A percentile compares a stretch with the other conserved stretches of the same genome.
phyloP scores from a whole-genome alignment of 129 eudicot genomes.

The Erigeron canadensis region DNA sequence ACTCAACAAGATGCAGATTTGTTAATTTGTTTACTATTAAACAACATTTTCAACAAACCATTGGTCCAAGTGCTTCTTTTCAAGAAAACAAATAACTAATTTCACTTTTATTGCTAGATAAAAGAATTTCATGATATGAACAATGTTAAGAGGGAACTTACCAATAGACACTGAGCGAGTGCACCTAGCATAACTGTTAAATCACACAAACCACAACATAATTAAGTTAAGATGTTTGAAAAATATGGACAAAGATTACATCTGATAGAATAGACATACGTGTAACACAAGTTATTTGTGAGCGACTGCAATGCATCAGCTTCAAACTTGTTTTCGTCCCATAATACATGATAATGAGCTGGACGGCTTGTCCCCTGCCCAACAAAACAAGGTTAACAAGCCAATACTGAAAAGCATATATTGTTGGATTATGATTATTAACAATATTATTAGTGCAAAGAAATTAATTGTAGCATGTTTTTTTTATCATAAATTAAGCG shows the following conservation, averaged over 20 bases:
- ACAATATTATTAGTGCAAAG: background rate
- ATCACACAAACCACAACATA: background rate
- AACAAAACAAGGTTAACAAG: background rate
- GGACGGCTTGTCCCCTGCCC: conserved; percentile 91
- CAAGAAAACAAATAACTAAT: background rate
- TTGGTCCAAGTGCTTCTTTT: background rate
- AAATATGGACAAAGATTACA: background rate
- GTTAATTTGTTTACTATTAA: too few species aligned
- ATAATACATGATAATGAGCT: conserved; percentile 89
- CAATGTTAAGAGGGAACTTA: conserved; percentile 22
- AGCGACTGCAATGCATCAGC: conserved; percentile 76
- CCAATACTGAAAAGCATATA: background rate
- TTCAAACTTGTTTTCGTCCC: conserved; percentile 86
- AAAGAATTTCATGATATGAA: too few species aligned
- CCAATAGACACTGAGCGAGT: conserved; percentile 93
- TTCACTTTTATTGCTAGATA: too few species aligned
- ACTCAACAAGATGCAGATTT: too few species aligned
- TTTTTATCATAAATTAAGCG: background rate
- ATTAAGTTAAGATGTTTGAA: background rate
- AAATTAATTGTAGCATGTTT: background rate
- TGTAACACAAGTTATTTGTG: conserved; percentile 81
- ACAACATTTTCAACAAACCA: too few species aligned
- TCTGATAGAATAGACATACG: conserved; percentile 41
- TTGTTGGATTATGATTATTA: too few species aligned
- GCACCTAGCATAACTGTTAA: conserved; percentile 82